Evolutionary conservation across 129 eudicot genomes (phyloP).

Genomic region (Pulicaria dysenterica): DNA sequence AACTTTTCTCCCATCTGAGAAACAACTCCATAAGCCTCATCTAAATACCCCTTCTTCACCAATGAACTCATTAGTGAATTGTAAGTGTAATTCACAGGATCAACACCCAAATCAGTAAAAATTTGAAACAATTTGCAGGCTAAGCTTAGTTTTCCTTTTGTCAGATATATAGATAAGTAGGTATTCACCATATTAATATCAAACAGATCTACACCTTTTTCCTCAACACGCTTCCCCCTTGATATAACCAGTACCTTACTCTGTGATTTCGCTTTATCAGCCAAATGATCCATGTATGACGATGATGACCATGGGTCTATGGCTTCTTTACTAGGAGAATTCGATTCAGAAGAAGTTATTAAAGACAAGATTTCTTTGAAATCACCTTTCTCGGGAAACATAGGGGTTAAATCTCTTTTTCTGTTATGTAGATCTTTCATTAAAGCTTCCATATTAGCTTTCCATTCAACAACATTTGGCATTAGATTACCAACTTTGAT

Average conservation of each 20-base stretch:
- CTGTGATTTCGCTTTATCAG: constrained; percentile 45
- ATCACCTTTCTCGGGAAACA: constrained; percentile 62
- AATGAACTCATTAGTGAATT: constrained; percentile 89
- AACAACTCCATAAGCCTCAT: constrained; percentile 82
- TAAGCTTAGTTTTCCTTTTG: constrained; percentile 85
- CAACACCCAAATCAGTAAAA: constrained; percentile 65
- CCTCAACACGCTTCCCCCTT: constrained; percentile 63
- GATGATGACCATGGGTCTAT: constrained; percentile 86
- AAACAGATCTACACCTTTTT: constrained; percentile 58
- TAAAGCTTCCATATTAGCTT: constrained; percentile 72
- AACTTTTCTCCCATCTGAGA: constrained; percentile 64
- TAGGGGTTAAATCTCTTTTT: constrained; percentile 60
- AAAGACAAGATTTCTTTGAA: constrained; percentile 51
- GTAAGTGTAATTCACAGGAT: constrained; percentile 73
- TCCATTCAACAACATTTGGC: constrained; percentile 67
- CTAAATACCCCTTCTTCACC: constrained; percentile 80
- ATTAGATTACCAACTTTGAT: constrained; percentile 62
- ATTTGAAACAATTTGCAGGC: constrained; percentile 86
- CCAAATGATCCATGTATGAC: constrained; percentile 78
- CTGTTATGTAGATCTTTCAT: constrained; percentile 52
- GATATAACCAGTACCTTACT: constrained; percentile 36
- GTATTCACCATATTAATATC: constrained; percentile 91
- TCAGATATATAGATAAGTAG: constrained; percentile 73
- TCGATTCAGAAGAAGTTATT: constrained; percentile 25
- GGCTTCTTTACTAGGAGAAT: constrained; percentile 17